phyloP scores from a whole-genome alignment of 805 yeast species.

The Suhomyces kilbournensis region DNA sequence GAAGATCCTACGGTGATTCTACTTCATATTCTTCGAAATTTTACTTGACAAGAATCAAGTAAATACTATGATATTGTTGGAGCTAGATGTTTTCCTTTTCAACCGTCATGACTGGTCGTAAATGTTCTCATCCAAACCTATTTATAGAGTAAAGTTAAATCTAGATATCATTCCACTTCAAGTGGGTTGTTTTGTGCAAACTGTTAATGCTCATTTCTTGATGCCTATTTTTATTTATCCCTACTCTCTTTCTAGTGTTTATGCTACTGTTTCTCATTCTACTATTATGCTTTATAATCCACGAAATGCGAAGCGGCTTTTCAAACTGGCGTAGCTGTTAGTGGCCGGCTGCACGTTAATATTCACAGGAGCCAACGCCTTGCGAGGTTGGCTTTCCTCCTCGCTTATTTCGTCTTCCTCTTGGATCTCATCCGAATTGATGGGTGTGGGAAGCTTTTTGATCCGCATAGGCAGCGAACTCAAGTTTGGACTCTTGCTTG shows the following conservation, averaged over 20 bases:
- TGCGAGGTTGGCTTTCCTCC: constrained; percentile 5
- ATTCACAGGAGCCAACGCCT: neutral
- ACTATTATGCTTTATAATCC: neutral
- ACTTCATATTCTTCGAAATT: too few species aligned
- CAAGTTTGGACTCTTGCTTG: neutral
- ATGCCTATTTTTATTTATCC: too few species aligned
- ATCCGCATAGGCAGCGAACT: neutral
- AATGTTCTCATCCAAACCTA: neutral
- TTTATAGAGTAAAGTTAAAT: too few species aligned
- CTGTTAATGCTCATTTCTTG: too few species aligned
- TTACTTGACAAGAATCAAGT: neutral
- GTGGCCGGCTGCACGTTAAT: neutral
- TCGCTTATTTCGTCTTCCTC: constrained; percentile 10
- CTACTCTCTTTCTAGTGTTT: neutral
- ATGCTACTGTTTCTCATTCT: neutral
- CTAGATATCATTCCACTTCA: too few species aligned
- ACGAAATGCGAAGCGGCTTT: neutral
- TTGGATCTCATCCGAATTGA: constrained; percentile 1
- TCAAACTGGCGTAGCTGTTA: neutral
- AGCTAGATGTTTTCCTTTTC: too few species aligned
- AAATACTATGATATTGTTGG: neutral
- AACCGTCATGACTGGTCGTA: neutral
- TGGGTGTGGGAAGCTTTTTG: neutral
- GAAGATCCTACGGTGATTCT: too few species aligned
- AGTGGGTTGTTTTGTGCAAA: neutral